phyloP scores from a whole-genome alignment of 495 filamentous ascomycete species.

The Aspergillus heteromorphus region DNA sequence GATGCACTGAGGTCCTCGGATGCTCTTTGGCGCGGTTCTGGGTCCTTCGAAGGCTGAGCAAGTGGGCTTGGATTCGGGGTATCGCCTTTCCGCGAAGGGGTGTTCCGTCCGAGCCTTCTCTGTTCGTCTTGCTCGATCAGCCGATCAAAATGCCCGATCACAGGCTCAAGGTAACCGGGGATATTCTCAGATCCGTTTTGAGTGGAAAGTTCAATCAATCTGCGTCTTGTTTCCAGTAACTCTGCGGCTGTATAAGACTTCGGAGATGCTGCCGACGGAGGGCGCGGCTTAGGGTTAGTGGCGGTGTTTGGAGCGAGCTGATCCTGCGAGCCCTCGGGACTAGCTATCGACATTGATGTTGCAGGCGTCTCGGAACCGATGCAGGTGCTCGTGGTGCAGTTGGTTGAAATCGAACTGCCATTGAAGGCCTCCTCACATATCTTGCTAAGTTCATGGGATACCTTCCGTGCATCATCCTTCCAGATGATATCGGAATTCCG shows the following conservation, averaged over 20 bases:
- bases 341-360: constrained; percentile 41
- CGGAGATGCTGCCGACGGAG: constrained; percentile 9
- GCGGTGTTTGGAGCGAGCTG: constrained; percentile 3
- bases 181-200: constrained; percentile 32
- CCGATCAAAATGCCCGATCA: constrained; percentile 59
- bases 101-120: constrained; percentile 13
- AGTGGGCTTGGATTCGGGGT: constrained; percentile 55
- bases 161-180: constrained; percentile 48
- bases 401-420: constrained; percentile 54
- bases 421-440: constrained; percentile 83
- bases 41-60: constrained; percentile 28
- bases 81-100: constrained; percentile 29
- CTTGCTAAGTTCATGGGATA: constrained; percentile 61
- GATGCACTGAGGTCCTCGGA: constrained; percentile 27
- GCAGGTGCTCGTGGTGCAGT: constrained; percentile 37
- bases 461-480: constrained; percentile 56
- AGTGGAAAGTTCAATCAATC: constrained; percentile 45
- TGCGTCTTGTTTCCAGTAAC: constrained; percentile 52
- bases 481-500: constrained; percentile 46
- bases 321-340: constrained; percentile 21
- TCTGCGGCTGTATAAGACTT: constrained; percentile 46
- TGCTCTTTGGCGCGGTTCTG: constrained; percentile 45
- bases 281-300: not conserved
- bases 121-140: constrained; percentile 48
- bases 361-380: constrained; percentile 49